Evolutionary conservation across 1,139 yeast genomes (phyloP).

Genomic region (Hemisphaericaspora xylanilytica): DNA sequence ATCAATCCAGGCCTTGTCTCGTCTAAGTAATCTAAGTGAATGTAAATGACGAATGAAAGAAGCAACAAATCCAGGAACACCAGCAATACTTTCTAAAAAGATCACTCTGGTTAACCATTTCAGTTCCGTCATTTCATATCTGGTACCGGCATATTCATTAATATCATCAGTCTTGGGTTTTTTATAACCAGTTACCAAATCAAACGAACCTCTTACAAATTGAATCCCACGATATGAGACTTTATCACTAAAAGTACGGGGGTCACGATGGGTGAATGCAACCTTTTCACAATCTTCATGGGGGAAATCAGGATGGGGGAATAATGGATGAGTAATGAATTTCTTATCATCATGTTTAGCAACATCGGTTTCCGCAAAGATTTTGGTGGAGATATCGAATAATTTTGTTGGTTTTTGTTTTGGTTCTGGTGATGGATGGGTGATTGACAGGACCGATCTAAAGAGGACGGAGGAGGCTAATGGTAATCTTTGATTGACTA

Average conservation of each 20-base stretch:
- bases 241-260: slow-evolving; percentile 48
- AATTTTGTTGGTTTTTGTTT: slow-evolving; percentile 1
- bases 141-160: slow-evolving; percentile 41
- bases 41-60: slow-evolving; percentile 67
- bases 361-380: slow-evolving; percentile 24
- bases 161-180: slow-evolving; percentile 41
- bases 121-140: slow-evolving; percentile 57
- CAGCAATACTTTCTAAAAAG: slow-evolving; percentile 72
- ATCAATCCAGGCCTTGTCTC: slow-evolving; percentile 79
- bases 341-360: slow-evolving; percentile 27
- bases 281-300: slow-evolving; percentile 48
- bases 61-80: slow-evolving; percentile 79
- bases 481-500: slow-evolving; percentile 3
- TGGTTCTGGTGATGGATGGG: no score
- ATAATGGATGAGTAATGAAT: slow-evolving; percentile 46
- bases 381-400: slow-evolving; percentile 30
- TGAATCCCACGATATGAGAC: slow-evolving; percentile 50
- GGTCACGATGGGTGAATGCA: slow-evolving; percentile 52
- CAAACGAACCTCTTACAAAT: slow-evolving; percentile 51
- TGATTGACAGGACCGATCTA: slow-evolving; percentile 1
- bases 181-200: slow-evolving; percentile 63
- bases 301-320: slow-evolving; percentile 55
- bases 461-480: slow-evolving; percentile 1
- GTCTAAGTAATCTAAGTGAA: slow-evolving; percentile 54
- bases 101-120: slow-evolving; percentile 71